Evolutionary conservation across 2,329 filamentous ascomycete species (phyloP), one percentile per base, ranked within the genome.

Genomic region (Cercospora nicotianae): DNA sequence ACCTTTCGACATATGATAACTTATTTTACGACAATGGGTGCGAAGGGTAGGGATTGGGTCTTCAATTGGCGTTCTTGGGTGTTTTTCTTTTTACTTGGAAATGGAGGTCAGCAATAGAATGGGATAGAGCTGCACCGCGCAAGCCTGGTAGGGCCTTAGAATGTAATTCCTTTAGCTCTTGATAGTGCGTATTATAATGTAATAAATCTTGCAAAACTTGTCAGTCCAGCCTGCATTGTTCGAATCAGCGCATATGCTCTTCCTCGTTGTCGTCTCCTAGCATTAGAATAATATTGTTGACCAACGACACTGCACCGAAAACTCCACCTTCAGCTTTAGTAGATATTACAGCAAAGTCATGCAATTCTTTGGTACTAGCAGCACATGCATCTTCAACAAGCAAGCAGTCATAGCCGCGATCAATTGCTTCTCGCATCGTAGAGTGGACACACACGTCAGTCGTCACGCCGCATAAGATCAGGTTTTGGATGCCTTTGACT

Each of bases 361-460:
- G 82, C 3, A 84, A 74, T 5, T 76, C 73, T n/a, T 73, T 74
- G 62, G 81, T 79, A 31, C 77, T 78, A 6, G 83, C 81, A 20
- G 82, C 80, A 53, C 80, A 80, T 7, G 80, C 84, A 72, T 87
- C 84, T 33, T 84, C 81, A 3, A 87, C 72, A 1, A 87, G 71
- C 12, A 85, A 72, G 67, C 84, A 85, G 72, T 87, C 85, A 67
- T 84, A 86, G 0, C 84, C 85, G 5, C 83, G 80, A 76, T 87
- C 85, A 68, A 83, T 86, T 10, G 84, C 85, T 74, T 87, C 85
- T 20, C 85, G 79, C 76, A 87, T 84, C 5, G 85, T 87, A 8
- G 80, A 85, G 26, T 81, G 83, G 3, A 87, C 84, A 71, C 84
- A 86, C 12, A 85, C 84, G 75, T 87, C 85, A 0, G 85, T 86